These are phyloP conservation scores for Candida bentonensis DNA, from an alignment of 805 yeast genomes.

Conservation along the genomic window DNA sequence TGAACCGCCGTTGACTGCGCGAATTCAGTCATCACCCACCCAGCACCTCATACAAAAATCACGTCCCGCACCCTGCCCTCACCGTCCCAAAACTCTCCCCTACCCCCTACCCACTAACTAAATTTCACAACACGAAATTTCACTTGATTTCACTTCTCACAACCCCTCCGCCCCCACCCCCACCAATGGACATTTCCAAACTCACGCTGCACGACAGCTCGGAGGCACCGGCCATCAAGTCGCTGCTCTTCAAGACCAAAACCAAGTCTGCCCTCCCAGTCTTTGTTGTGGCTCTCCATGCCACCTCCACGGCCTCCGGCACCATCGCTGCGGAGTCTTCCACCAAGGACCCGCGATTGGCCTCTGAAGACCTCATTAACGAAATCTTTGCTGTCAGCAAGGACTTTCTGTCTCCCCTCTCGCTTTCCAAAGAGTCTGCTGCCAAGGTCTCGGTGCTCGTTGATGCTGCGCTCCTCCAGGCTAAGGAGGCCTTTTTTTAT, in stretches of 20 bases:
- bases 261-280: conserved; percentile 72
- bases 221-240: conserved; percentile 32
- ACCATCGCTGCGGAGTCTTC: conserved; percentile 51
- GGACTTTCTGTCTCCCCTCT: conserved; percentile 21
- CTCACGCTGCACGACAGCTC: not conserved
- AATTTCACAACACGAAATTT: not conserved
- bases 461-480: conserved; percentile 21
- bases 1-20: too few species aligned
- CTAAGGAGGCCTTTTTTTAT: conserved; percentile 17
- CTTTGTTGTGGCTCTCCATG: conserved; percentile 58
- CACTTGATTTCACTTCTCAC: not conserved
- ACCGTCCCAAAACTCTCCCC: too few species aligned
- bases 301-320: conserved; percentile 56
- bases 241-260: conserved; percentile 81
- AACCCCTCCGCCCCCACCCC: too few species aligned
- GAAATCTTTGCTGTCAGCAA: conserved; percentile 43
- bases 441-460: conserved; percentile 48
- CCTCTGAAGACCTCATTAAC: conserved; percentile 63
- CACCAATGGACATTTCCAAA: not conserved
- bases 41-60: too few species aligned
- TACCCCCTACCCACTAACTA: too few species aligned
- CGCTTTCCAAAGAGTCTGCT: conserved; percentile 29
- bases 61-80: too few species aligned
- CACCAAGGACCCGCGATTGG: conserved; percentile 78
- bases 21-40: too few species aligned